Conservation (phyloP, 2,329 filamentous ascomycete species). For the Fusarium sp. region DNA sequence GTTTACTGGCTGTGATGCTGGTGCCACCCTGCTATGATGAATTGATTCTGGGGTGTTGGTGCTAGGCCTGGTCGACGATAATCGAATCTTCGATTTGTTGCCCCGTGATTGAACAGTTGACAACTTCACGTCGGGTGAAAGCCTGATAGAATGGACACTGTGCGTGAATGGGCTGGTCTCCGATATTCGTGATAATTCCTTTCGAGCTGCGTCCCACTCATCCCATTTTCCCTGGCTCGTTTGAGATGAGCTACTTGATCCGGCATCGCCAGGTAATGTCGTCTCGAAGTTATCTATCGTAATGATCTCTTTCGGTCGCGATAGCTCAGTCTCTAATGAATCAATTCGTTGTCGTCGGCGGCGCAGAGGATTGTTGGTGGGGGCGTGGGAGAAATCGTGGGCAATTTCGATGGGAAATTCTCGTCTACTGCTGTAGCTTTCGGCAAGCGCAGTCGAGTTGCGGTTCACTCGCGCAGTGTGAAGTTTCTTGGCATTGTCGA, state of each 20-base stretch:
- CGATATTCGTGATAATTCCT: constrained; percentile 42
- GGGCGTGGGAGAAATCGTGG: constrained; percentile 42
- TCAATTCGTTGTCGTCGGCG: constrained; percentile 45
- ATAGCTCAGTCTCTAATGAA: constrained; percentile 1
- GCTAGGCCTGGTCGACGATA: neutral
- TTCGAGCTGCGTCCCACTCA: constrained; percentile 46
- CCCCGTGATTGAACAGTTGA: constrained; percentile 8
- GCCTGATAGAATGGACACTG: constrained; percentile 29
- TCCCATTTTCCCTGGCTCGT: constrained; percentile 40
- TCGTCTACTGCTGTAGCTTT: constrained; percentile 43
- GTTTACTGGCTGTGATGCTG: neutral
- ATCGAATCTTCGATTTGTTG: neutral
- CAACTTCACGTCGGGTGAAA: constrained; percentile 27
- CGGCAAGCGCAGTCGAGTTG: constrained; percentile 47
- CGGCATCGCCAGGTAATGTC: neutral
- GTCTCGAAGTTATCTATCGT: constrained; percentile 19
- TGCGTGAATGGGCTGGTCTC: constrained; percentile 29
- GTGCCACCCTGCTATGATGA: neutral
- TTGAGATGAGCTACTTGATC: constrained; percentile 13
- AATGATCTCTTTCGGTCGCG: constrained; percentile 10
- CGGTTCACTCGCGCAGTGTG: constrained; percentile 55
- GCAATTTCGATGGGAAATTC: constrained; percentile 45
- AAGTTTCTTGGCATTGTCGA: constrained; percentile 66
- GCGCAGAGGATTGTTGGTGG: constrained; percentile 46
- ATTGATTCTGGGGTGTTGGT: neutral